Evolutionary conservation across 176 grass and related monocot species (phyloP), one percentile per base, ranked within the genome.

Genomic region (Dactylis glomerata): DNA sequence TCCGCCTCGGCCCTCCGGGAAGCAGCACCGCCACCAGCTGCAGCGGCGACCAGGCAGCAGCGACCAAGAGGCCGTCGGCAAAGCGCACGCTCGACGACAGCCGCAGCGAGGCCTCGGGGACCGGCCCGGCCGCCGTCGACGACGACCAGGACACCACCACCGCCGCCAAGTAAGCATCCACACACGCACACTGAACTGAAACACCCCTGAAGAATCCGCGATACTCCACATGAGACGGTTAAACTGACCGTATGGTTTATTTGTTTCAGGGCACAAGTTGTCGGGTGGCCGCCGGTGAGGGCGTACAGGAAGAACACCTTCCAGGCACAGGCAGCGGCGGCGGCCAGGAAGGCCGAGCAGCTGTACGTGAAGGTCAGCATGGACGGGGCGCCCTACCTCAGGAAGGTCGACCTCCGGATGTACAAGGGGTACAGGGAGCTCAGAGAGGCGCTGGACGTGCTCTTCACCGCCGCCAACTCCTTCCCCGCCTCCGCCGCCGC

Each of bases 321-420:
- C 88, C 90, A 88, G 31, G 68, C 80, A 13, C 41, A 42, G 0
- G 55, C 76, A 3, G 66, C 82, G 0, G 57, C 84, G 1, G 78
- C 86, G 12, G 69, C 50, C 66, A 94, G 89, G 90, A 88, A 67
- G 52, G 85, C 89, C 8, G 74, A 80, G 17, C 65, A 90, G 86
- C 40, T 90, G 50, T 95, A 82, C 4, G 89, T 95, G 73, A 98
- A 98, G 77, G 92, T 98, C 41, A 98, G 95, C 91, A 98, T 95
- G 95, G 95, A 98, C 67, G 95, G 95, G 15, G 95, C 91, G 41
- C 95, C 92, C 8, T 93, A 95, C 86, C 84, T 95, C 78, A 91
- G 95, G 52, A 95, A 98, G 87, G 90, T 95, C 46, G 92, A 98
- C 76, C 95, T 98, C 68, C 84, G 76, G 79, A 80, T 93, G 76